phyloP scores from a whole-genome alignment of 495 filamentous ascomycete species.

The Eremomyces bilateralis region DNA sequence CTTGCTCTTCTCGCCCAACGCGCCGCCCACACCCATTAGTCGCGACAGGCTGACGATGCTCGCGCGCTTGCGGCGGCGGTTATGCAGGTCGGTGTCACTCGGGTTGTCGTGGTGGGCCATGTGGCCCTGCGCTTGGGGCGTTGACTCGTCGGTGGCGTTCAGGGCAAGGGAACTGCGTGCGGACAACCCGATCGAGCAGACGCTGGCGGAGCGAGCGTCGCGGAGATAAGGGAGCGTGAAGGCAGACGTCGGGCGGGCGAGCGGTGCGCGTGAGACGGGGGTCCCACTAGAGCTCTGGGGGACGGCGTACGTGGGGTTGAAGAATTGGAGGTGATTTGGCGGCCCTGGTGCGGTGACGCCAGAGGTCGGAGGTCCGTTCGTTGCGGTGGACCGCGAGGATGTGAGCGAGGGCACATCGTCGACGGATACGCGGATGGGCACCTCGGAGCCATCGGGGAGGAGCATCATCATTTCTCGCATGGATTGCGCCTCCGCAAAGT shows the following conservation, averaged over 20 bases:
- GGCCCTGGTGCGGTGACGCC: slow-evolving; percentile 28
- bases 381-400: slow-evolving; percentile 71
- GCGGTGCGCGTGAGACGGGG: too few species aligned
- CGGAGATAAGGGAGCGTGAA: too few species aligned
- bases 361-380: slow-evolving; percentile 24
- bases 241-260: too few species aligned
- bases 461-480: too few species aligned
- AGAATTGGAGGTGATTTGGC: slow-evolving; percentile 25
- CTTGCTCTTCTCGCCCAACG: slow-evolving; percentile 60
- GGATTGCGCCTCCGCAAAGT: too few species aligned
- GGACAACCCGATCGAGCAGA: too few species aligned
- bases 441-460: slow-evolving; percentile 37
- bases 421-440: slow-evolving; percentile 45
- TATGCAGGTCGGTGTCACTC: slow-evolving; percentile 6
- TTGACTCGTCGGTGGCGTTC: too few species aligned
- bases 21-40: slow-evolving; percentile 47
- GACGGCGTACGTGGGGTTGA: slow-evolving; percentile 44
- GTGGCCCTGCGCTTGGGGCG: too few species aligned
- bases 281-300: slow-evolving; percentile 4
- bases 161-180: too few species aligned
- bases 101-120: background rate
- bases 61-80: slow-evolving; percentile 51
- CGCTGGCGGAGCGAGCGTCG: too few species aligned
- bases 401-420: slow-evolving; percentile 77
- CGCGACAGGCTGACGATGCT: slow-evolving; percentile 73